phyloP scores from a whole-genome alignment of 73 alveolate species.

The Durusdinium trenchii region DNA sequence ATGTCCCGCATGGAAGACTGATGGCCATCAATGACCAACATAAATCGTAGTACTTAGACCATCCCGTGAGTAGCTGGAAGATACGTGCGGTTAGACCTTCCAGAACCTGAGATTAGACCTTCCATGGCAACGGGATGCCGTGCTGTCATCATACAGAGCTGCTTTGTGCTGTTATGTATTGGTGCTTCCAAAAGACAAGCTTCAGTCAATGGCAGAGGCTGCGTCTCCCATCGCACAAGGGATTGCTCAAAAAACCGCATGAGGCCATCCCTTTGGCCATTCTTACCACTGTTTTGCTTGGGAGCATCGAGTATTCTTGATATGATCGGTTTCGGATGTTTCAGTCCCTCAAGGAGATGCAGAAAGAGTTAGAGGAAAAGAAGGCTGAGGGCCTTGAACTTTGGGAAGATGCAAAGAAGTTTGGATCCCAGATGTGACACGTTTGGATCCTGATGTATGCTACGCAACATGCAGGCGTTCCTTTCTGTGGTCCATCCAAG shows the following conservation, averaged over 20 bases:
- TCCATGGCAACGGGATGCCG: no score
- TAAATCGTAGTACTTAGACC: not conserved
- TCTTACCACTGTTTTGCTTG: no score
- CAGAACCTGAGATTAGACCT: not conserved
- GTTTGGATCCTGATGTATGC: no score
- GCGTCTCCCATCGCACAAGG: not conserved
- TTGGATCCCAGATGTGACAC: not conserved
- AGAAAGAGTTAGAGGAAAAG: slow-evolving; percentile 6
- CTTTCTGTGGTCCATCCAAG: no score
- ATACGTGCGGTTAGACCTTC: not conserved
- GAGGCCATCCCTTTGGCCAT: not conserved
- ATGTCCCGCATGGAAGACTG: not conserved
- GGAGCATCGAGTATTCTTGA: not conserved
- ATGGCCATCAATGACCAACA: not conserved
- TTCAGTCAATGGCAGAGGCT: no score
- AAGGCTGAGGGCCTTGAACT: not conserved
- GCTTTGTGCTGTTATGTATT: no score
- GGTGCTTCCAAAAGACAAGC: no score
- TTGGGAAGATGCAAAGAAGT: slow-evolving; percentile 26
- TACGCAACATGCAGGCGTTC: no score
- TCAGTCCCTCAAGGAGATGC: not conserved
- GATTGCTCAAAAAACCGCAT: not conserved
- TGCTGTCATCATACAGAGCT: no score
- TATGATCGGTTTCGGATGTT: not conserved
- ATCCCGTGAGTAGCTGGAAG: not conserved